phyloP scores from a whole-genome alignment of 441 rosid species.

The Erodium moschatum region DNA sequence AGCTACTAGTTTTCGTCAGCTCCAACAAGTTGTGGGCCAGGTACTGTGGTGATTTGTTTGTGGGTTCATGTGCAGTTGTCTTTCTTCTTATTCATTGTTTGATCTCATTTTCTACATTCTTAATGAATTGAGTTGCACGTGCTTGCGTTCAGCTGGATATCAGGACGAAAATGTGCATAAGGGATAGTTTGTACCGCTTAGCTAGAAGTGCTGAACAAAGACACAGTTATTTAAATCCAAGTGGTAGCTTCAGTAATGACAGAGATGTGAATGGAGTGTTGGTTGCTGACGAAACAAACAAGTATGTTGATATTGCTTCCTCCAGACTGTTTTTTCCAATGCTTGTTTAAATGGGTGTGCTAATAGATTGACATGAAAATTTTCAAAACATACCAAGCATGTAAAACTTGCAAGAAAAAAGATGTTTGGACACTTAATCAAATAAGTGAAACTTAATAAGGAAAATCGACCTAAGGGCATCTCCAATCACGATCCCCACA shows the following conservation, averaged over 20 bases:
- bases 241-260: conserved; percentile 36
- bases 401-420: neutral
- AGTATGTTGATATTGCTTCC: conserved; percentile 31
- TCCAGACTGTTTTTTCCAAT: conserved; percentile 3
- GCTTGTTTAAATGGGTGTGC: neutral
- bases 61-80: too few species aligned
- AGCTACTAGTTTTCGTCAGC: conserved; percentile 74
- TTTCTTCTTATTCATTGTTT: too few species aligned
- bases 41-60: conserved; percentile 24
- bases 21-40: conserved; percentile 74
- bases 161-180: conserved; percentile 76
- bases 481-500: too few species aligned
- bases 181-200: conserved; percentile 83
- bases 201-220: conserved; percentile 85
- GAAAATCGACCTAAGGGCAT: too few species aligned
- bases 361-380: neutral
- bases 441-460: neutral
- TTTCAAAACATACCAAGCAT: neutral
- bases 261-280: conserved; percentile 19
- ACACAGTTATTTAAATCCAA: conserved; percentile 37
- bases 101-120: too few species aligned
- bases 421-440: neutral
- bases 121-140: conserved; percentile 19
- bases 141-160: conserved; percentile 63
- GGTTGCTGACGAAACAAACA: conserved; percentile 41